Conservation (phyloP, 768 basidiomycete species). For the Russula brevipes region DNA sequence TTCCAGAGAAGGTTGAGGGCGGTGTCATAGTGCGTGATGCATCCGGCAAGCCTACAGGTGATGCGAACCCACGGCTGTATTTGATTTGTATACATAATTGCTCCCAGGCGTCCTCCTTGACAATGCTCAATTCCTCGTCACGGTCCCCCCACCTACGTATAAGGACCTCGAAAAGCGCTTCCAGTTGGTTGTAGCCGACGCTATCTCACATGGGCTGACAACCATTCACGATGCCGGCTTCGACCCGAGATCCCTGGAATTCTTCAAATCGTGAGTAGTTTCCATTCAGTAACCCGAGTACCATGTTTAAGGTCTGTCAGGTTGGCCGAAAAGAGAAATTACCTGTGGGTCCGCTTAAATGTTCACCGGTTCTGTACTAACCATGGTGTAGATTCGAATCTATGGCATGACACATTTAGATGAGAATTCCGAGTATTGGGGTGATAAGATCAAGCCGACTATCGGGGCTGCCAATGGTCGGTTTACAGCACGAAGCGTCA, state of each 20-base stretch:
- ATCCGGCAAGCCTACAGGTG: constrained; percentile 66
- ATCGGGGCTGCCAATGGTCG: constrained; percentile 55
- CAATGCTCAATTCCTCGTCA: constrained; percentile 76
- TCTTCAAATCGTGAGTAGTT: constrained; percentile 57
- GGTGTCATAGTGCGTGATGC: constrained; percentile 72
- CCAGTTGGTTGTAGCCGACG: constrained; percentile 57
- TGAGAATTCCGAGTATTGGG: constrained; percentile 66
- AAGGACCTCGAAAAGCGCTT: constrained; percentile 58
- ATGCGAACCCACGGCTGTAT: constrained; percentile 18
- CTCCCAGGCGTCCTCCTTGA: constrained; percentile 68
- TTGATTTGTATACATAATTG: constrained; percentile 7
- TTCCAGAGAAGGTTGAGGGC: constrained; percentile 70
- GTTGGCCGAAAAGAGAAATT: constrained; percentile 54
- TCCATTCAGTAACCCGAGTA: constrained; percentile 9
- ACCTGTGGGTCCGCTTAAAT: constrained; percentile 42
- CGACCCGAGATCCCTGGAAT: constrained; percentile 59
- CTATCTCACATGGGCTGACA: constrained; percentile 67
- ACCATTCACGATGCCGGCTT: constrained; percentile 85
- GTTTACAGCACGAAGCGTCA: constrained; percentile 68
- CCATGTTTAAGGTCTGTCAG: constrained; percentile 36
- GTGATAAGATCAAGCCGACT: constrained; percentile 53
- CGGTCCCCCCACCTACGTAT: constrained; percentile 58
- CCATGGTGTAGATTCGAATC: constrained; percentile 54
- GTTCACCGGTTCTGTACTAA: neutral
- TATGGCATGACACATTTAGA: constrained; percentile 75